Evolutionary conservation across 331 rosid genomes (phyloP).

Genomic region (Quercus lobata): DNA sequence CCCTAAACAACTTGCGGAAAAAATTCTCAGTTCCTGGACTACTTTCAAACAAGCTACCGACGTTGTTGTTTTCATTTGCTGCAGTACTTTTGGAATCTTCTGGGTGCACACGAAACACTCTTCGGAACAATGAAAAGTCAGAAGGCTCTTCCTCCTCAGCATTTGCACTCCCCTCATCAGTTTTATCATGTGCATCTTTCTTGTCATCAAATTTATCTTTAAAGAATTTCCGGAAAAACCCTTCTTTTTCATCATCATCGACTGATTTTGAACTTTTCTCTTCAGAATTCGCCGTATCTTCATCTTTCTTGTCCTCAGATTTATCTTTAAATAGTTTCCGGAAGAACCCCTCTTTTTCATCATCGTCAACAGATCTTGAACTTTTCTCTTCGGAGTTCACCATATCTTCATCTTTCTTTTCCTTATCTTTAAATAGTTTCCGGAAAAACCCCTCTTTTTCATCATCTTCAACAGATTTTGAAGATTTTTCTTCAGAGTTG

Average conservation of each 20-base stretch:
- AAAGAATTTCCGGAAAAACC: constrained; percentile 67
- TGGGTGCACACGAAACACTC: constrained; percentile 93
- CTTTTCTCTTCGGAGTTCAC: constrained; percentile 49
- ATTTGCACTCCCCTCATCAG: constrained; percentile 63
- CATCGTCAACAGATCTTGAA: constrained; percentile 62
- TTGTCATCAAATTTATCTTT: constrained; percentile 74
- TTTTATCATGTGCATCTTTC: constrained; percentile 63
- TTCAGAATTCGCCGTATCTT: constrained; percentile 38
- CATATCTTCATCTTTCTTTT: constrained; percentile 52
- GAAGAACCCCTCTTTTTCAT: constrained; percentile 85
- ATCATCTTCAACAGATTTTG: constrained; percentile 67
- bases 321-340: constrained; percentile 70
- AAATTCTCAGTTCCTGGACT: constrained; percentile 94
- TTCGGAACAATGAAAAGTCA: constrained; percentile 82
- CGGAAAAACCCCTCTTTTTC: constrained; percentile 85
- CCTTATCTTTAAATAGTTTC: constrained; percentile 75
- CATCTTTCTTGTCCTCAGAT: constrained; percentile 45
- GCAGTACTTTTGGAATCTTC: constrained; percentile 69
- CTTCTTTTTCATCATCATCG: constrained; percentile 85
- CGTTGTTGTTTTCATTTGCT: constrained; percentile 44
- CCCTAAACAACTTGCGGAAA: constrained; percentile 87
- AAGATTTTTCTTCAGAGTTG: constrained; percentile 52
- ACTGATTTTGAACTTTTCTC: constrained; percentile 51
- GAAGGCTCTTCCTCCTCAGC: constrained; percentile 84
- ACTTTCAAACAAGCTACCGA: constrained; percentile 58